Conservation (phyloP, 176 grass and related monocot genomes). For the Aechmea fasciata region DNA sequence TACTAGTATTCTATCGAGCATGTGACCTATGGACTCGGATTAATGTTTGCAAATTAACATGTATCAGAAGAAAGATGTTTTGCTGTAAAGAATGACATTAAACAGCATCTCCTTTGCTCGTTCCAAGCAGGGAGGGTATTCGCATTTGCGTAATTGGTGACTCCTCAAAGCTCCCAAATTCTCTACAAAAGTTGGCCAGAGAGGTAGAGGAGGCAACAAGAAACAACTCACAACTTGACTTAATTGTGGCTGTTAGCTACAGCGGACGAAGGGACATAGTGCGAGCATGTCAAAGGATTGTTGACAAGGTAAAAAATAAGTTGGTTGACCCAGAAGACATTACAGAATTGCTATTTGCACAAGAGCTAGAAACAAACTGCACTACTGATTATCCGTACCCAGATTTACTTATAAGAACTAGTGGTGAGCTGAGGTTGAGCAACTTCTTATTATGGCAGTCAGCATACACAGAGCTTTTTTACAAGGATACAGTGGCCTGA, state of each 20-base stretch:
- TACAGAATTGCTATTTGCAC: constrained; percentile 36
- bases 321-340: constrained; percentile 48
- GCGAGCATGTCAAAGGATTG: constrained; percentile 42
- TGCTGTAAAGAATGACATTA: not conserved
- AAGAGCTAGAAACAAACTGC: constrained; percentile 44
- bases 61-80: not conserved
- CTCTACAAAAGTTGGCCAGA: constrained; percentile 34
- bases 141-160: constrained; percentile 49
- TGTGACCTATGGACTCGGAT: no score
- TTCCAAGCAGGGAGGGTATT: constrained; percentile 33
- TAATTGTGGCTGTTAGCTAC: constrained; percentile 52
- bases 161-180: constrained; percentile 35
- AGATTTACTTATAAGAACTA: constrained; percentile 71
- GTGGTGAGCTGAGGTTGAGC: constrained; percentile 64
- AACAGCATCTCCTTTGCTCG: not conserved
- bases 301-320: constrained; percentile 31
- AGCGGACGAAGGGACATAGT: constrained; percentile 54
- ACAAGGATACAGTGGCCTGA: constrained; percentile 58
- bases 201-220: constrained; percentile 38
- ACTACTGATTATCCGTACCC: constrained; percentile 26
- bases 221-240: constrained; percentile 35
- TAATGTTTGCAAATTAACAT: no score
- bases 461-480: constrained; percentile 77
- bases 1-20: no score
- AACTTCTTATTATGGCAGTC: constrained; percentile 89